Evolutionary conservation across 2,329 filamentous ascomycete genomes (phyloP), one percentile per base, ranked within the genome.

Genomic region (Fusarium pseudograminearum): DNA sequence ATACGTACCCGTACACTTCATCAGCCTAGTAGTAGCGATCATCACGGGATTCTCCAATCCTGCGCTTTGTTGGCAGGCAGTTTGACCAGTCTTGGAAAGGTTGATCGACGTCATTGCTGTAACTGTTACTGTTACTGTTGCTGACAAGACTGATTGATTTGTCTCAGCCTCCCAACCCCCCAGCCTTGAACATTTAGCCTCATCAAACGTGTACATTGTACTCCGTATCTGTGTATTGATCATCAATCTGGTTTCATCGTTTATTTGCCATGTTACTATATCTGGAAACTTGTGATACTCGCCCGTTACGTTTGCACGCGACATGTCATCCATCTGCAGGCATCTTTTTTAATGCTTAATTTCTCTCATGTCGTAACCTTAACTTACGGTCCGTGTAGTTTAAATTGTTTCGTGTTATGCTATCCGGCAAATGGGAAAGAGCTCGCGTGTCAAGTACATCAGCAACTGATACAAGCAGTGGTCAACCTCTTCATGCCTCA

Each of bases 111-210:
- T 70, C 69, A 72, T 72, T 22, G n/a, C 20, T 28, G 26, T 28
- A 28, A 30, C 10, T n/a, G 31, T 48, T 16, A 31, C 33, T 22
- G 65, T 45, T 68, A 57, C 52, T 46, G 50, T n/a, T 44, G 15
- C 41, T n/a, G 42, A 61, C 51, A 36, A 71, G 59, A 66, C 55
- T 34, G 52, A 61, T 57, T 38, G 52, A 61, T 58, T 69, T 38
- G 60, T 52, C 58, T 69, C 69, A 72, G 61, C 61, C 58, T 52
- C 58, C 63, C 66, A 70, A 51, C 58, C 14, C 61, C 54, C 54
- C 42, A 62, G 30, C 48, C 63, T 70, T 61, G 46, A 41, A 41
- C 41, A 56, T 47, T 56, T 60, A 71, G 61, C 65, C 57, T 68
- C 53, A 59, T 33, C 7, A 36, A 38, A 33, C 12, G 6, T 48